A percentile compares a stretch with the other conserved stretches of the same genome.
These are phyloP conservation scores for Phoma sp. DNA, from an alignment of 2,329 filamentous ascomycete species.

Conservation along the genomic window DNA sequence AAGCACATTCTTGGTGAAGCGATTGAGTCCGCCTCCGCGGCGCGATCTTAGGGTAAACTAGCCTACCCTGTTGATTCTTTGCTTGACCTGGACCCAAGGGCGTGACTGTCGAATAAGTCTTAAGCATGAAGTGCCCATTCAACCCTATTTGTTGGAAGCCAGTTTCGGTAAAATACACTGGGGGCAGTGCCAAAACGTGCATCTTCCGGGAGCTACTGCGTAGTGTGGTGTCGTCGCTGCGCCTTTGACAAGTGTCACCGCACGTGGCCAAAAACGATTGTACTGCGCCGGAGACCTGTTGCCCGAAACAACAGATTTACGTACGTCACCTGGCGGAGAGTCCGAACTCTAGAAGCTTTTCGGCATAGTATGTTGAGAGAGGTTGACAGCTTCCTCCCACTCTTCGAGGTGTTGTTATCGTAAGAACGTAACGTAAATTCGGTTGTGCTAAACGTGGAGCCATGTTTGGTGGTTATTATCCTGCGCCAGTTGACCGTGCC, in stretches of 20 bases:
- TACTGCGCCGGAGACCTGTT: not conserved
- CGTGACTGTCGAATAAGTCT: too few relatives aligned
- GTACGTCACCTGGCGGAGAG: not conserved
- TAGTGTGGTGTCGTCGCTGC: not conserved
- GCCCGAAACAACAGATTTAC: not conserved
- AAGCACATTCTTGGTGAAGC: too few relatives aligned
- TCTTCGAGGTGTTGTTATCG: too few relatives aligned
- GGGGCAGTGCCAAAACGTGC: not conserved
- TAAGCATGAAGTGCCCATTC: too few relatives aligned
- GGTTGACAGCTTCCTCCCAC: too few relatives aligned
- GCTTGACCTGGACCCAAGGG: too few relatives aligned
- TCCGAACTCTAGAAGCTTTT: not conserved
- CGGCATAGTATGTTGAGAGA: not conserved
- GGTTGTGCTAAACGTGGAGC: conserved; percentile 3
- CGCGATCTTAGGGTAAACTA: too few relatives aligned
- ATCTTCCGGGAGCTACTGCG: not conserved
- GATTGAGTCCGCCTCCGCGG: too few relatives aligned
- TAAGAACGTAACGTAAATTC: too few relatives aligned
- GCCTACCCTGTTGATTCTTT: too few relatives aligned
- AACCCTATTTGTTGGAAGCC: too few relatives aligned
- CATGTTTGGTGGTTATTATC: not conserved
- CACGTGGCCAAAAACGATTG: not conserved
- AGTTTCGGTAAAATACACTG: too few relatives aligned
- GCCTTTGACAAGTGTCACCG: conserved; percentile 5
- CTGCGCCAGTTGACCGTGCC: not conserved